A percentile compares a stretch with the other conserved stretches of the same genome.
phyloP scores from a whole-genome alignment of 2,329 filamentous ascomycete genomes.

The Alternaria brassicicola region DNA sequence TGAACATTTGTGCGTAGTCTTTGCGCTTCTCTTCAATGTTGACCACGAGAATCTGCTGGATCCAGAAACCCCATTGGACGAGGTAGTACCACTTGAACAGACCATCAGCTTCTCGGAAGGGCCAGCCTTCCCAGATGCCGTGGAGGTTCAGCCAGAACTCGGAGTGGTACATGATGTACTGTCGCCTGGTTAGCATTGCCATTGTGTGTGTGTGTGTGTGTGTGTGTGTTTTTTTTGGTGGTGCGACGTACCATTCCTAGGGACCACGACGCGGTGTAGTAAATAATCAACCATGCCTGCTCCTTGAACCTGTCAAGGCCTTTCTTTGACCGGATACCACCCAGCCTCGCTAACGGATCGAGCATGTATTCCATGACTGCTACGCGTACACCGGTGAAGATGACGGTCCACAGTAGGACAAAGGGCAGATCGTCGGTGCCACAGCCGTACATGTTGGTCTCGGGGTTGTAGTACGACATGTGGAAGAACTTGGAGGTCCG shows the following conservation, averaged over 20 bases:
- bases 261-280: slow-evolving; percentile 81
- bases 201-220: not conserved
- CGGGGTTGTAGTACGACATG: slow-evolving; percentile 79
- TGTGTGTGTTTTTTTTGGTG: no score
- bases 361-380: slow-evolving; percentile 86
- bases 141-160: slow-evolving; percentile 77
- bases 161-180: slow-evolving; percentile 83
- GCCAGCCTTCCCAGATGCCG: slow-evolving; percentile 85
- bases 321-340: slow-evolving; percentile 78
- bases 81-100: slow-evolving; percentile 89
- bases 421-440: slow-evolving; percentile 82
- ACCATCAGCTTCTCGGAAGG: slow-evolving; percentile 73
- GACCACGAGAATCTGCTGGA: slow-evolving; percentile 92
- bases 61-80: slow-evolving; percentile 87
- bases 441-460: slow-evolving; percentile 72
- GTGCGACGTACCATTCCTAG: slow-evolving; percentile 72
- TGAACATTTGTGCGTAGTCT: slow-evolving; percentile 95
- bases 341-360: slow-evolving; percentile 73
- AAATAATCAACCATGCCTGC: slow-evolving; percentile 88
- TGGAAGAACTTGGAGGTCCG: slow-evolving; percentile 88
- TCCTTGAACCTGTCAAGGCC: slow-evolving; percentile 84
- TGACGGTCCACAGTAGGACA: slow-evolving; percentile 77
- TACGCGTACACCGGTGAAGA: slow-evolving; percentile 86
- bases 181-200: slow-evolving; percentile 21
- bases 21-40: slow-evolving; percentile 94